Evolutionary conservation across 2,329 filamentous ascomycete genomes (phyloP).

Genomic region (Penicillium glabrum): DNA sequence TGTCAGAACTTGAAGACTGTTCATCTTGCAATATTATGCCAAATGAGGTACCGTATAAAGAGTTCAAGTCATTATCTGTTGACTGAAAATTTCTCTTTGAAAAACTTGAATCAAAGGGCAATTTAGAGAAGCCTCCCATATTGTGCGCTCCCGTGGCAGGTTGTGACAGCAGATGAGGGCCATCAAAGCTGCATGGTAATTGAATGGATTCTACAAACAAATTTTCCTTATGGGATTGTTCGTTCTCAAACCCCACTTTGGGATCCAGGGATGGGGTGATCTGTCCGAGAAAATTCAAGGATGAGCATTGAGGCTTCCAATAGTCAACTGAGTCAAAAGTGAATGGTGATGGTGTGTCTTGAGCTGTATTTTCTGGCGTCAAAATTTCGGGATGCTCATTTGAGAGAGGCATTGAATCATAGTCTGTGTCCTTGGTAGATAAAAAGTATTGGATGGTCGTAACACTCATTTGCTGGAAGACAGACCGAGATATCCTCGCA

Average conservation of each 20-base stretch:
- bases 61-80: background rate
- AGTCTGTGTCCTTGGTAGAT: background rate
- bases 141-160: background rate
- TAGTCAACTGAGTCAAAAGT: background rate
- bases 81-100: background rate
- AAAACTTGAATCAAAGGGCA: background rate
- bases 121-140: background rate
- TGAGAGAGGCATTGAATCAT: background rate
- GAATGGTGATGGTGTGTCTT: background rate
- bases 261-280: background rate
- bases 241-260: too few species aligned
- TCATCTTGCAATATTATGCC: background rate
- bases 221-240: background rate
- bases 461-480: background rate
- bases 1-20: background rate
- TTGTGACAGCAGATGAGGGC: background rate
- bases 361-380: background rate
- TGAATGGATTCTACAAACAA: background rate
- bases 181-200: background rate
- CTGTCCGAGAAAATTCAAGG: background rate
- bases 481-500: background rate
- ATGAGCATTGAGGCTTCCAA: background rate
- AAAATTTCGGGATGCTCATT: background rate
- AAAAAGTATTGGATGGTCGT: background rate
- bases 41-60: background rate